Percentiles rank a stretch among this genome's conserved stretches.
Evolutionary conservation across 75 land plant species (phyloP).

Genomic region (Adiantum capillusveneris): DNA sequence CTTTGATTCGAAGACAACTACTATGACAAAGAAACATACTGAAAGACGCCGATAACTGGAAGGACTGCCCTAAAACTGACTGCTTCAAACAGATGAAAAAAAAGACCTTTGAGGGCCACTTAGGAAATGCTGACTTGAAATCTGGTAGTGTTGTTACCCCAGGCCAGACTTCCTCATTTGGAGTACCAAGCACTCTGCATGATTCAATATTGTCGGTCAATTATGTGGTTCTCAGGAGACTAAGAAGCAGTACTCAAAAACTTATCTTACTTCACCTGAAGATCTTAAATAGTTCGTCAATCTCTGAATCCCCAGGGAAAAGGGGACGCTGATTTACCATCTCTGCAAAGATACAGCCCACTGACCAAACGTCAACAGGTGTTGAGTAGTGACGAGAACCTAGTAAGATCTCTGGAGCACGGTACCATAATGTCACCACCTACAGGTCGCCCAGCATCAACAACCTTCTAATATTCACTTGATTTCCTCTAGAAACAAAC

Average conservation of each 20-base stretch:
- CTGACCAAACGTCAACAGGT: conserved; percentile 99
- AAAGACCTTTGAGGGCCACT: conserved; percentile 83
- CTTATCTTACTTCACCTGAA: conserved; percentile 87
- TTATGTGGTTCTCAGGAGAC: no score
- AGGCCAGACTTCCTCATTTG: conserved; percentile 95
- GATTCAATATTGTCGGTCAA: no score
- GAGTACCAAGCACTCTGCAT: conserved; percentile 77
- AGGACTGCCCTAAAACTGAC: no score
- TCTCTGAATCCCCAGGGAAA: conserved; percentile 99
- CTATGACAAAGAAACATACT: no score
- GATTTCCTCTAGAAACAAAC: not conserved
- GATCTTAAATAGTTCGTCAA: conserved; percentile 94
- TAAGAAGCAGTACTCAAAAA: no score
- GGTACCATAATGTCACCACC: conserved; percentile 98
- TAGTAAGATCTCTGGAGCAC: conserved; percentile 95
- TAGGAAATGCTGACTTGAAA: conserved; percentile 84
- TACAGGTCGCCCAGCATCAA: conserved; percentile 10
- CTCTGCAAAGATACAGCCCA: conserved; percentile 97
- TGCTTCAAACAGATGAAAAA: no score
- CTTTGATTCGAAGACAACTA: no score
- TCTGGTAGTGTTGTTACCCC: conserved; percentile 91
- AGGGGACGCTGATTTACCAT: conserved; percentile 95
- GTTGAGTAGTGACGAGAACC: conserved; percentile 98
- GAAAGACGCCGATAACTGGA: no score
- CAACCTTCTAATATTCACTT: not conserved